Base-by-base conservation (phyloP, 164 flowering plant species). In the Macadamia integrifolia region DNA sequence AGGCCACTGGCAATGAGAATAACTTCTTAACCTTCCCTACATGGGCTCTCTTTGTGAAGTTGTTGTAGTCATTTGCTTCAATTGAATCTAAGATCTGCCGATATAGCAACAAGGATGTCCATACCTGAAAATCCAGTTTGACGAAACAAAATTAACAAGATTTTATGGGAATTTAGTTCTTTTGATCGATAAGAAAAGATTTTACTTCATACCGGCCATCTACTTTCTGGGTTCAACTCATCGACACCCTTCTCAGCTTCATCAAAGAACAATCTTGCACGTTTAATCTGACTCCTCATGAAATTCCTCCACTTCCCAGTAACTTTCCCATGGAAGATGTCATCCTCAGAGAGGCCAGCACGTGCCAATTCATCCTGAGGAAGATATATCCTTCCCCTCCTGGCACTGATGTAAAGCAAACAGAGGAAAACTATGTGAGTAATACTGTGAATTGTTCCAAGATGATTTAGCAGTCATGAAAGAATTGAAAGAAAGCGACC, bases 161-260 rank as follows among this genome's bases (percentile, higher is more conserved):
- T 58, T 58, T 28, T 4, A 58, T 29, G 61, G 61, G 1, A 58
- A 58, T 58, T 5, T 8, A 3, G 32, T 14, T 53, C 57, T 53
- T 17, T 14, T 53, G 0, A 53, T 53, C 57, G 14, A 12, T 53
- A 53, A 4, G 3, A 53, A 53, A 17, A 44, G 49, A 60, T n/a
- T 66, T 23, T 9, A 30, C 52, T 30, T 17, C 65, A 50, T 60
- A 82, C 85, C 58, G 83, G 85, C 83, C 83, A 82, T 74, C 85
- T 74, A 66, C 83, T 82, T 7, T 80, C 81, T 17, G 79, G 43
- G 44, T 65, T 78, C 8, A 82, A 77, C 70, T 80, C 83, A 50
- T 71, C 7, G 2, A 82, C 80, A n/a, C 83, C 85, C 63, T 76
- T 78, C 72, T 80, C 85, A 4, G 85, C 85, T 67, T 80, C 50